Evolutionary conservation across 495 filamentous ascomycete genomes (phyloP), one percentile per base, ranked within the genome.

Genomic region (Lasiosphaeris hirsuta): DNA sequence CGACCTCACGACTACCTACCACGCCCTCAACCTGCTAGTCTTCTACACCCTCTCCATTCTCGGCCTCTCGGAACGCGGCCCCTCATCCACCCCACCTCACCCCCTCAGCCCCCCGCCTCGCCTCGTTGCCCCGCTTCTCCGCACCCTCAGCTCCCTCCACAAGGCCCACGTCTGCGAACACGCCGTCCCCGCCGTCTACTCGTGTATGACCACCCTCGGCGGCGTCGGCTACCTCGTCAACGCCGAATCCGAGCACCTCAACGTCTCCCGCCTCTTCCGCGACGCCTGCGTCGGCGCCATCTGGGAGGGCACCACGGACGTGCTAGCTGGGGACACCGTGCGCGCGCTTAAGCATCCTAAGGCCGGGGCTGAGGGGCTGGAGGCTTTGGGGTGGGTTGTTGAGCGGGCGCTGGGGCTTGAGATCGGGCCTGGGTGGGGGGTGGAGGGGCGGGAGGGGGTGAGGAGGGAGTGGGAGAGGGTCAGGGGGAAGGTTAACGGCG

Each of bases 191-290:
- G 83, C 81, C 0, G 66, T 90, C 37, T 81, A 81, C 46, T 80
- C 81, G 53, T 87, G 83, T 57, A 86, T 89, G 74, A 85, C 89
- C 68, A 73, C 80, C 1, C 81, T 92, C 52, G 89, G 89, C 14
- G 88, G 88, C n/a, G 82, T 90, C 0, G 87, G 89, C 5, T 90
- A 89, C 59, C 82, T 89, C 51, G 82, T 90, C 57, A 83, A 84
- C 61, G 30, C 57, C 14, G 75, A 78, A 48, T 74, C 88, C 66
- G 77, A 78, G 14, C 81, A 83, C 37, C 68, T 86, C 50, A 91
- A 90, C 54, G 71, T 90, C 18, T 76, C 85, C 7, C 71, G 87
- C 9, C 70, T 90, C 8, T 79, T 84, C 58, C 76, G 88, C 7
- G 88, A 90, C 63, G 82, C 78, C 0, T 74, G 79, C 5, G 85